phyloP scores from a whole-genome alignment of 805 yeast species.

The Saturnispora sanitii region DNA sequence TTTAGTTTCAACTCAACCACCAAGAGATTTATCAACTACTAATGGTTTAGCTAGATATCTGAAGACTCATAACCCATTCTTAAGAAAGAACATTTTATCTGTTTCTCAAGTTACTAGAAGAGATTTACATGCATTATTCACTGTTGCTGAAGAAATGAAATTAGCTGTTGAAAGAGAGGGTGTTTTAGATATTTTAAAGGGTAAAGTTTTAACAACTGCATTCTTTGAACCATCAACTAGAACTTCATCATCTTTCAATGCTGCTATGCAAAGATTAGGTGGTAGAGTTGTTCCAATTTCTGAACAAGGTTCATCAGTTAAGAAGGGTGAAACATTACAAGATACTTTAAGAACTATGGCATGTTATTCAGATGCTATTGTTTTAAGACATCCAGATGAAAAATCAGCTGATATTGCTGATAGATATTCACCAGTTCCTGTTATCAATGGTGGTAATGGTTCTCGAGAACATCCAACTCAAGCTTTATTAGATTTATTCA shows the following conservation, averaged over 20 bases:
- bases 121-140: constrained; percentile 84
- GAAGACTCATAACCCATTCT: constrained; percentile 79
- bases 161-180: constrained; percentile 95
- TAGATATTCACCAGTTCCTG: constrained; percentile 93
- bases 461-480: constrained; percentile 98
- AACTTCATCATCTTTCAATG: constrained; percentile 93
- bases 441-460: constrained; percentile 97
- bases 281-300: constrained; percentile 90
- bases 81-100: constrained; percentile 78
- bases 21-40: constrained; percentile 64
- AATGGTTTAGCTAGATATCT: constrained; percentile 71
- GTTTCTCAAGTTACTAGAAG: constrained; percentile 82
- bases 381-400: constrained; percentile 90
- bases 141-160: constrained; percentile 97
- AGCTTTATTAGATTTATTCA: constrained; percentile 93
- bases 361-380: constrained; percentile 94
- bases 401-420: constrained; percentile 91
- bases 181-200: constrained; percentile 80
- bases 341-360: constrained; percentile 94
- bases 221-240: constrained; percentile 98
- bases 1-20: constrained; percentile 64
- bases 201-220: constrained; percentile 86
- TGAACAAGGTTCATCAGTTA: constrained; percentile 83
- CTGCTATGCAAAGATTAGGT: constrained; percentile 99
- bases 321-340: constrained; percentile 96